Conservation (phyloP, 1,284 basidiomycete genomes). For the Boletellus deceptivus region DNA sequence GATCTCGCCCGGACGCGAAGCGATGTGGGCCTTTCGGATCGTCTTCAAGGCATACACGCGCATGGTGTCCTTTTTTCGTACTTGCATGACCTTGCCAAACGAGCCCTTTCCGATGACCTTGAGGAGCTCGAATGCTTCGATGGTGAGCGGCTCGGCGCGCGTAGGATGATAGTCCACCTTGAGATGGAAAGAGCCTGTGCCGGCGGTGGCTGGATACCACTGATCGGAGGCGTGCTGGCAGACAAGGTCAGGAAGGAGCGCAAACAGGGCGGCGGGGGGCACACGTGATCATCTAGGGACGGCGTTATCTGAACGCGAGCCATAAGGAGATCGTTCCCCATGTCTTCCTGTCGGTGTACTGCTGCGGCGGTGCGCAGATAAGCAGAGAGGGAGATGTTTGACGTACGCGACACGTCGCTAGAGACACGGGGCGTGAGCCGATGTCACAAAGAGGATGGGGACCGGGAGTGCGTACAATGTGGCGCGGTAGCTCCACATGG, state of each 20-base stretch:
- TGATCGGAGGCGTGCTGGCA: slow-evolving; percentile 70
- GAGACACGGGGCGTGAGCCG: slow-evolving; percentile 4
- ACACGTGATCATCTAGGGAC: slow-evolving; percentile 74
- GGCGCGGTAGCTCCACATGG: slow-evolving; percentile 96
- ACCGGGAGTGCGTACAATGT: slow-evolving; percentile 69
- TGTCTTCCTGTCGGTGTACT: slow-evolving; percentile 59
- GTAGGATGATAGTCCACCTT: slow-evolving; percentile 92
- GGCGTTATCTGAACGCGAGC: slow-evolving; percentile 91
- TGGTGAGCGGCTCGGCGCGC: slow-evolving; percentile 81
- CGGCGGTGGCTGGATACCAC: slow-evolving; percentile 87
- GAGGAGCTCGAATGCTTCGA: slow-evolving; percentile 95
- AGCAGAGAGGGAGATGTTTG: slow-evolving; percentile 85
- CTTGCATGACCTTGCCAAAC: slow-evolving; percentile 99
- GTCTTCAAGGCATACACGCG: slow-evolving; percentile 99
- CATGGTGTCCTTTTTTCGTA: slow-evolving; percentile 96
- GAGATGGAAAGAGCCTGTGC: slow-evolving; percentile 91
- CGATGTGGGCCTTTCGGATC: slow-evolving; percentile 98
- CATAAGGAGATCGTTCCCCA: slow-evolving; percentile 84
- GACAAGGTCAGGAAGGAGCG: slow-evolving; percentile 6
- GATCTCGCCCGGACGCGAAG: slow-evolving; percentile 93
- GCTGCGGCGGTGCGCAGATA: slow-evolving; percentile 72
- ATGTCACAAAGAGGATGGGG: background rate
- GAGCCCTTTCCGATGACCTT: slow-evolving; percentile 98
- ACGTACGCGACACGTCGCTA: slow-evolving; percentile 85
- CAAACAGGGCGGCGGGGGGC: slow-evolving; percentile 20